Base-by-base conservation (phyloP, 768 basidiomycete species). In the Leccinum subtestaceum region DNA sequence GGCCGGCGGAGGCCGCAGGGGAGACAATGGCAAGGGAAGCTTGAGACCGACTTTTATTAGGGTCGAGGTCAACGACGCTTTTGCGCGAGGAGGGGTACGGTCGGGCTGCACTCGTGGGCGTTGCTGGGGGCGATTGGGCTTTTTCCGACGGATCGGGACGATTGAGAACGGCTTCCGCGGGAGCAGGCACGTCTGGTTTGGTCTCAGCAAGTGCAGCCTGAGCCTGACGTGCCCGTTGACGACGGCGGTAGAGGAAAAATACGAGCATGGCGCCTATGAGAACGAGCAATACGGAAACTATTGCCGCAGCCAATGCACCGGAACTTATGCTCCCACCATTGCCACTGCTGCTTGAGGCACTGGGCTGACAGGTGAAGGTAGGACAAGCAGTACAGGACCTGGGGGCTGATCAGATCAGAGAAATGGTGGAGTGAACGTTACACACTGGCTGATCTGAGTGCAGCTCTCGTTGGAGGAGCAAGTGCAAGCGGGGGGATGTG, bases 141-240 rank as follows among this genome's bases (percentile, higher is more conserved):
- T 89, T 90, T 75, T 89, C 89, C 54, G 75, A 86, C 31, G 91
- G 91, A 72, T 93, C 88, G n/a, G 90, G 89, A 45, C 91, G 80
- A 70, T 85, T 89, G 59, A 93, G 85, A 34, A 93, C 91, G 10
- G 85, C 83, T 64, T 83, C 87, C 19, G 91, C 90, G 21, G 87
- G 75, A 2, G 89, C 91, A 38, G 89, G 90, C 19, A 83, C 72
- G 65, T 93, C 90, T 53, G 75, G 70, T 63, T 81, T 81, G 56
- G 75, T 66, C 58, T 84, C 82, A 32, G 64, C 69, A 15, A 59
- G 67, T 21, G 68, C 56, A 17, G 73, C 70, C 23, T 65, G 56
- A 34, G 67, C 57, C 56, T 71, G 76, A 60, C 77, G 77, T 15
- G 80, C 70, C 55, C 80, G 81, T 47, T 71, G 70, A 60, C 77